Base-by-base conservation (phyloP, 2,329 filamentous ascomycete species). In the Arthrobotrys sinensis region DNA sequence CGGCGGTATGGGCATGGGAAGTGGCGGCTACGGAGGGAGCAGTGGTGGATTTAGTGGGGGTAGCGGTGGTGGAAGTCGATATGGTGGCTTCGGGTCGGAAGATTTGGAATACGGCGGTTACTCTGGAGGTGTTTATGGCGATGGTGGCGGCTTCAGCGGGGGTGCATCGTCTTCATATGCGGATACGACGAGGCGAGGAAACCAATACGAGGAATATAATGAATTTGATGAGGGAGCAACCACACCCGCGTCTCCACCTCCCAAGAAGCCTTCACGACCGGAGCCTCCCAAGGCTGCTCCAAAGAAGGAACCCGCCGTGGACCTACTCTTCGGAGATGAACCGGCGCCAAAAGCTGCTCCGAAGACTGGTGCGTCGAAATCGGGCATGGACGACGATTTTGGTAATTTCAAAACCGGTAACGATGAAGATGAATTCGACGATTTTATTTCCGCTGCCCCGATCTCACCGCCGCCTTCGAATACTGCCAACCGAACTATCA, bases 151-250 rank as follows among this genome's bases (percentile, higher is more conserved):
- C 14, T 97, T 97, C 82, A 93, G 94, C 48, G 94, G 94, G 1
- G 90, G 93, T 82, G 84, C 88, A 19, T 57, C 68, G n/a, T 53
- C 68, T 24, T 48, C 67, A 7, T 79, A 72, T 21, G 68, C 63
- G 3, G 76, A 79, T 36, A 52, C 36, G 1, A 43, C 68, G 16
- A 67, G 45, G 38, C 76, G 68, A 38, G 85, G 88, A 69, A 94
- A 96, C 80, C 89, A 91, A 80, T 99, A 97, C 81, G 95, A 98
- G 81, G 96, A 97, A 85, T 99, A 99, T 82, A 94, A 99, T 83
- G 96, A 99, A 85, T 95, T 91, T 82, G 95, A 98, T 70, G 96
- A 97, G 82, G 93, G 88, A 46, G 87, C 88, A 60, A 85, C 85
- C 62, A 84, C 87, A 75, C 81, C 82, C 40, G 82, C 76, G 64